Conservation (phyloP, 352 stramenopile species). For the Phytophthora uliginosa region DNA sequence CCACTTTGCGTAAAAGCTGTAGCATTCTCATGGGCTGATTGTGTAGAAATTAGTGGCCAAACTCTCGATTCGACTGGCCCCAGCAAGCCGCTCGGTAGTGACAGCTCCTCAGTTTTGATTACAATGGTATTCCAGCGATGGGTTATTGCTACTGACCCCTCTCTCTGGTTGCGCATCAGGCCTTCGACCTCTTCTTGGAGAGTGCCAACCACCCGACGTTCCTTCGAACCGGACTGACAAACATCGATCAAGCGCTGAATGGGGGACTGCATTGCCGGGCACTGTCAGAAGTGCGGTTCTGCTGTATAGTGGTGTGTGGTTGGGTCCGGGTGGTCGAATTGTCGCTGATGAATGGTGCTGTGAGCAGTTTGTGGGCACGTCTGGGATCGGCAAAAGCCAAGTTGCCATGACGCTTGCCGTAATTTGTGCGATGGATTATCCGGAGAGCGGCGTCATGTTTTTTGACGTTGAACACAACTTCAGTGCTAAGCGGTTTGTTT, state of each 20-base stretch:
- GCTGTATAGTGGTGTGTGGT: background rate
- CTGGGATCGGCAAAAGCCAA: constrained; percentile 84
- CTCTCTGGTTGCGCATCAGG: constrained; percentile 42
- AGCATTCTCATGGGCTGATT: constrained; percentile 11
- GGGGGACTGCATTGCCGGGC: constrained; percentile 65
- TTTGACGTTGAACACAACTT: constrained; percentile 83
- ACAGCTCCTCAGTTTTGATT: background rate
- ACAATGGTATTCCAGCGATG: background rate
- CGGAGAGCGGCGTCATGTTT: constrained; percentile 64
- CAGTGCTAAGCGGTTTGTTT: constrained; percentile 66
- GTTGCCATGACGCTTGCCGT: constrained; percentile 80
- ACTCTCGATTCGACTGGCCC: constrained; percentile 66
- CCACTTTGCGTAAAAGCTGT: background rate
- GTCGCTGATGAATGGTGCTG: constrained; percentile 10
- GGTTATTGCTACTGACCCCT: constrained; percentile 1
- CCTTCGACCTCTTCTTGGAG: constrained; percentile 84
- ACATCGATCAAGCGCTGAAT: constrained; percentile 70
- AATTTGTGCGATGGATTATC: constrained; percentile 73
- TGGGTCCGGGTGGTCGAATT: constrained; percentile 2
- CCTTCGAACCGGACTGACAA: constrained; percentile 70
- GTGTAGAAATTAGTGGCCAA: constrained; percentile 63
- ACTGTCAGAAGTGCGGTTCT: constrained; percentile 58
- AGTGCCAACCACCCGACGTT: constrained; percentile 72
- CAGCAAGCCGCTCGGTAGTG: constrained; percentile 49
- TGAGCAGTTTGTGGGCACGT: constrained; percentile 70